Evolutionary conservation across 78 protist genomes (phyloP).

Genomic region (Dictyostelium intermedium): DNA sequence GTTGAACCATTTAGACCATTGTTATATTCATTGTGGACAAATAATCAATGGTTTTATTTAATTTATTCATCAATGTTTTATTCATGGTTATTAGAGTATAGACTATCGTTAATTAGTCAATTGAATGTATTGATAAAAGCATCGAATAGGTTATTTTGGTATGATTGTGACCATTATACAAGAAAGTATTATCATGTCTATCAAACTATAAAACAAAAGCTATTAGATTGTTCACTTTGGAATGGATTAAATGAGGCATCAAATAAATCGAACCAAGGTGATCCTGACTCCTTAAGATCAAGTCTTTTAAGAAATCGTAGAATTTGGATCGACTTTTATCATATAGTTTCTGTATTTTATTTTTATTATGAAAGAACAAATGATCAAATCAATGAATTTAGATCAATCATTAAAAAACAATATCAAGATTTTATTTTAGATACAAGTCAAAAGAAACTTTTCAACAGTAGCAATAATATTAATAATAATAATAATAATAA

Average conservation of each 20-base stretch:
- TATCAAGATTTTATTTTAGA: constrained; percentile 27
- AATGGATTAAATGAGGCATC: constrained; percentile 32
- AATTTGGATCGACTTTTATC: constrained; percentile 69
- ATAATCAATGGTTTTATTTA: constrained; percentile 68
- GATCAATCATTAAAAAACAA: neutral
- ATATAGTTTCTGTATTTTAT: constrained; percentile 48
- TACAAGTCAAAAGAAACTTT: neutral
- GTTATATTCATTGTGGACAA: constrained; percentile 35
- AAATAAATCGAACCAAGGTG: neutral
- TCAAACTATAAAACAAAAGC: constrained; percentile 3
- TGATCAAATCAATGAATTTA: constrained; percentile 2
- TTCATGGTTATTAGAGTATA: constrained; percentile 59
- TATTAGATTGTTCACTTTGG: constrained; percentile 48
- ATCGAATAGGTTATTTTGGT: constrained; percentile 65
- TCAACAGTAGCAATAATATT: neutral
- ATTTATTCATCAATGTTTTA: constrained; percentile 42
- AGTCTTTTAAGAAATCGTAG: constrained; percentile 39
- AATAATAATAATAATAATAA: neutral
- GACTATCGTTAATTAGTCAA: constrained; percentile 63
- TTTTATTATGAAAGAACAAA: constrained; percentile 35
- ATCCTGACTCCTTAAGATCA: neutral
- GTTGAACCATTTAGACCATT: constrained; percentile 53
- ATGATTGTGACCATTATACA: constrained; percentile 37
- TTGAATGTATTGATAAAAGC: constrained; percentile 66
- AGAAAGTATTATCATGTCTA: constrained; percentile 29